Percentiles rank a stretch among this genome's conserved stretches.
Evolutionary conservation across 495 filamentous ascomycete genomes (phyloP).

Genomic region (Wilcoxina mikolae): DNA sequence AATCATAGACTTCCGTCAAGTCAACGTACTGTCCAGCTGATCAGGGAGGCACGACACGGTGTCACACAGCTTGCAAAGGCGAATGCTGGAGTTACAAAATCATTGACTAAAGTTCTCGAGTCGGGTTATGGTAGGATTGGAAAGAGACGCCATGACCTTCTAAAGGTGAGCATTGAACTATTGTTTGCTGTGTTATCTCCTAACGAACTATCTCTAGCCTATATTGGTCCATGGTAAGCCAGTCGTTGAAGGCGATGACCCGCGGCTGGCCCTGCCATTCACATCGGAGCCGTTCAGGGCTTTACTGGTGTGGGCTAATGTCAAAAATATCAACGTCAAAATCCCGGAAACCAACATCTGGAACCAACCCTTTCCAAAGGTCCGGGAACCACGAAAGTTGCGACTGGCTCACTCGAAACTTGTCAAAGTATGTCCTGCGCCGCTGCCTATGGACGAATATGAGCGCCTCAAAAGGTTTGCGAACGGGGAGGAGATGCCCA

Average conservation of each 20-base stretch:
- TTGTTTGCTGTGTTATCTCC: conserved; percentile 15
- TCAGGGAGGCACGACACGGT: conserved; percentile 29
- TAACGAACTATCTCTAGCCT: conserved; percentile 9
- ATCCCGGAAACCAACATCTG: conserved; percentile 51
- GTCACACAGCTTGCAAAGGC: conserved; percentile 39
- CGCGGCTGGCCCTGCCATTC: conserved; percentile 14
- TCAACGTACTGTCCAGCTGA: too few species aligned
- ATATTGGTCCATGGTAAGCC: background rate
- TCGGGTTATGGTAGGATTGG: conserved; percentile 63
- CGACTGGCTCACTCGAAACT: conserved; percentile 44
- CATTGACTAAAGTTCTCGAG: conserved; percentile 49
- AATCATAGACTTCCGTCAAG: too few species aligned
- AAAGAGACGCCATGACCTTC: conserved; percentile 47
- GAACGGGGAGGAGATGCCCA: conserved; percentile 38
- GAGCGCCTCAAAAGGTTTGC: conserved; percentile 44
- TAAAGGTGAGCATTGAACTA: conserved; percentile 32
- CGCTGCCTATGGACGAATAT: conserved; percentile 54
- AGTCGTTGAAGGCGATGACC: conserved; percentile 10
- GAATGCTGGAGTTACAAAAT: conserved; percentile 46
- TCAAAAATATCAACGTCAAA: conserved; percentile 34
- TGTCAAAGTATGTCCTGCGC: conserved; percentile 49
- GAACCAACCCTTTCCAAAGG: conserved; percentile 41
- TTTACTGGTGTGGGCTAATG: conserved; percentile 23
- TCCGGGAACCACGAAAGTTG: conserved; percentile 43
- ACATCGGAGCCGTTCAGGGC: conserved; percentile 16